Evolutionary conservation across 441 rosid genomes (phyloP).

Genomic region (Viola pubescens): DNA sequence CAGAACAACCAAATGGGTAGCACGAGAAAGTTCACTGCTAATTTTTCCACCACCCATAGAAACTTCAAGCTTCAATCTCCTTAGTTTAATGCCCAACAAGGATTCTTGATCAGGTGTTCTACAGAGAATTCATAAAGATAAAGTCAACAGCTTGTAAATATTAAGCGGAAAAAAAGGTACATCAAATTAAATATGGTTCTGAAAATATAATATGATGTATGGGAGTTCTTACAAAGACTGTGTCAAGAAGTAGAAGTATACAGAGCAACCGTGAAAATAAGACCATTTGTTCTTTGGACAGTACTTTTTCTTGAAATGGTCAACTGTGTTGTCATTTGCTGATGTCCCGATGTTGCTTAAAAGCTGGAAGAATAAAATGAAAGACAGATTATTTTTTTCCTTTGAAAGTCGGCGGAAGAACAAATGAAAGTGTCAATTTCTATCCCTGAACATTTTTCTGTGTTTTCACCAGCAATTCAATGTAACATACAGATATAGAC

Average conservation of each 20-base stretch:
- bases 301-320: conserved; percentile 55
- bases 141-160: conserved; percentile 8
- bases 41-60: conserved; percentile 76
- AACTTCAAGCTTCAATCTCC: conserved; percentile 73
- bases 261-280: conserved; percentile 53
- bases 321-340: conserved; percentile 39
- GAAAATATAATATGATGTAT: conserved; percentile 10
- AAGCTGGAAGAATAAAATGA: conserved; percentile 39
- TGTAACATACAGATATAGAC: too few relatives aligned
- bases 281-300: conserved; percentile 74
- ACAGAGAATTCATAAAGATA: conserved; percentile 16
- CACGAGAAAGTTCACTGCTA: conserved; percentile 44
- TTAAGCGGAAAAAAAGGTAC: not conserved
- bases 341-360: conserved; percentile 51
- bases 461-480: too few relatives aligned
- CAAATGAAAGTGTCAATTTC: too few relatives aligned
- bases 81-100: conserved; percentile 41
- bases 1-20: conserved; percentile 73
- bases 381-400: too few relatives aligned
- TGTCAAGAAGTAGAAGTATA: conserved; percentile 39
- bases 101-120: conserved; percentile 57
- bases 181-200: not conserved
- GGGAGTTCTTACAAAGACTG: conserved; percentile 43
- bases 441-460: too few relatives aligned
- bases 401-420: too few relatives aligned